Evolutionary conservation across 331 rosid genomes (phyloP), one percentile per base, ranked within the genome.

Genomic region (Pyrus hybrid): DNA sequence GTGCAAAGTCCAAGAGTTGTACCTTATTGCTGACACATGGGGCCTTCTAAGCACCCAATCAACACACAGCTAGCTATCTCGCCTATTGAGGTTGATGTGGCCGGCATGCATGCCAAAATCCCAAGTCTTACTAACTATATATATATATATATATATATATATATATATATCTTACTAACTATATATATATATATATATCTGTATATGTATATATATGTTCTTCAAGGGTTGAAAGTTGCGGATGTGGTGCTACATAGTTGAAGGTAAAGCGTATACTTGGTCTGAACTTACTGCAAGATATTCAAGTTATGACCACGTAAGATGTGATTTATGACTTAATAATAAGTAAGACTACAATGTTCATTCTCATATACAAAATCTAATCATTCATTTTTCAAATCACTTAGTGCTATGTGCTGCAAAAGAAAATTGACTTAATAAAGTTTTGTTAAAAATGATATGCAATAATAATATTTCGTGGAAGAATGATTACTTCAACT

Each of bases 61-160:
- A 84, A 82, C 45, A 73, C 79, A 72, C 81, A 67, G 56, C 56
- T 49, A 17, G 9, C 56, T 49, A 17, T 49, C 8, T 49, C 79
- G 63, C 73, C 68, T n/a, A 73, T 57, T 76, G 68, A 74, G 74
- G 72, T 78, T 30, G 69, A 76, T 85, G 76, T 73, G 13, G 16
- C 68, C 67, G 28, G 54, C 9, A 5, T 16, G 21, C 56, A 17
- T 49, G 56, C 56, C 56, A 7, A 5, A 49, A 49, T 16, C 17
- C 56, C 18, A 17, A 7, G 21, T 49, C 21, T 2, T 17, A 17
- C 6, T 16, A 49, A n/a, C n/a, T n/a, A n/a, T n/a, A n/a, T n/a
- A n/a, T n/a, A n/a, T n/a, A n/a, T n/a, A n/a, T n/a, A n/a, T n/a
- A n/a, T n/a, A n/a, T n/a, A n/a, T n/a, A n/a, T n/a, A n/a, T n/a